Evolutionary conservation across 75 land plant genomes (phyloP), one percentile per base, ranked within the genome.

Genomic region (Gnetum montanum): DNA sequence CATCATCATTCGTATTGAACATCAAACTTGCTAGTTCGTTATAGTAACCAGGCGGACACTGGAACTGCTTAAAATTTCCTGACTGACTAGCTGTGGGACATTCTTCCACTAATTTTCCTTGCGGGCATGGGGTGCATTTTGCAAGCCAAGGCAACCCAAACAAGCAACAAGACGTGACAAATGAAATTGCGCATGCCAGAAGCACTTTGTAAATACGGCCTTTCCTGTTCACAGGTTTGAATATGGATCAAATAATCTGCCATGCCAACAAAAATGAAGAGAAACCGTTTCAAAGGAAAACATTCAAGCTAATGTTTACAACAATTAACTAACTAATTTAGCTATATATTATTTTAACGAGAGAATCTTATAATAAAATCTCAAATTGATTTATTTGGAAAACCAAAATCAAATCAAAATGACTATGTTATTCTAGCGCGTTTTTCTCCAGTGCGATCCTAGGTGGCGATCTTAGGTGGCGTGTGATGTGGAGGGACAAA

Each of bases 131-230:
- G 25, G 66, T 79, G 69, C 91, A 94, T 12, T 45, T 40, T 26
- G 81, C 98, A 62, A 93, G 71, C 84, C 88, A 93, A 48, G 98
- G 96, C 45, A 93, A 73, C 31, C 96, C 95, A 58, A 73, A 93
- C 22, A 79, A 66, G 63, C 78, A 82, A 28, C 74, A 70, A 11
- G 90, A 82, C 19, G 90, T 85, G 56, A 85, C 34, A 13, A 85
- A 40, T 36, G 90, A 82, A 23, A 85, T 41, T 1, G 34, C 34
- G 22, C 70, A 58, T 23, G 90, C 77, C 26, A 82, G 76, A 33
- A 82, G 45, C 24, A 85, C 64, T 68, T 75, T 85, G 49, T 34
- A 71, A 38, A 34, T 26, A 38, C 46, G 34, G 2, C 77, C 75
- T 51, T 50, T 75, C 82, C 90, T 85, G 86, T 22, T n/a, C n/a